Percentiles rank a stretch among this genome's conserved stretches.
These are phyloP conservation scores for Dalbergia oliveri DNA, from an alignment of 306 rosid genomes.

Conservation along the genomic window DNA sequence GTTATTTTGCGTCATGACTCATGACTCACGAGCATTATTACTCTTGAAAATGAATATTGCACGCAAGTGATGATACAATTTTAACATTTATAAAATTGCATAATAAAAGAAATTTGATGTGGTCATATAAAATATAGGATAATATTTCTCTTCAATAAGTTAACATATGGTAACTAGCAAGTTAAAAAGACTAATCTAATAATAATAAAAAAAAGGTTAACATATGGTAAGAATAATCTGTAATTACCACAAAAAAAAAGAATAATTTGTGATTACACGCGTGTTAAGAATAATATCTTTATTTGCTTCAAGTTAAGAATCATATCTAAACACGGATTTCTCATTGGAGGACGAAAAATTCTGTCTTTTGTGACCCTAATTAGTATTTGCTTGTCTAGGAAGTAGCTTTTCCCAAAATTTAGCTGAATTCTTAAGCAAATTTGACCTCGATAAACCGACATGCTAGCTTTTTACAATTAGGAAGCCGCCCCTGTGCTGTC, in stretches of 20 bases:
- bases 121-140: neutral
- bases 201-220: no score
- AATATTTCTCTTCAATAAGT: neutral
- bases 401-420: neutral
- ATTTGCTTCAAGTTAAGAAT: neutral
- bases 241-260: no score
- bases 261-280: no score
- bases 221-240: no score
- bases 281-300: no score
- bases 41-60: neutral
- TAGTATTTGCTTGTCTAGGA: no score
- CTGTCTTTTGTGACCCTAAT: neutral
- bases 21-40: neutral
- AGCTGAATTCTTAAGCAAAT: neutral
- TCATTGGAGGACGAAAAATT: neutral
- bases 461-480: neutral
- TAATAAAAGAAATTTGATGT: no score
- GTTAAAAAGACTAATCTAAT: no score
- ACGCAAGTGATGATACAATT: neutral
- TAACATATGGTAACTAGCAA: neutral
- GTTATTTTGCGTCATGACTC: neutral
- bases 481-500: neutral
- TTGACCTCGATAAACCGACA: neutral
- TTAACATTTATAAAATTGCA: neutral
- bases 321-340: neutral